Conservation (phyloP, 495 filamentous ascomycete genomes). For the Jackrogersella minutella region DNA sequence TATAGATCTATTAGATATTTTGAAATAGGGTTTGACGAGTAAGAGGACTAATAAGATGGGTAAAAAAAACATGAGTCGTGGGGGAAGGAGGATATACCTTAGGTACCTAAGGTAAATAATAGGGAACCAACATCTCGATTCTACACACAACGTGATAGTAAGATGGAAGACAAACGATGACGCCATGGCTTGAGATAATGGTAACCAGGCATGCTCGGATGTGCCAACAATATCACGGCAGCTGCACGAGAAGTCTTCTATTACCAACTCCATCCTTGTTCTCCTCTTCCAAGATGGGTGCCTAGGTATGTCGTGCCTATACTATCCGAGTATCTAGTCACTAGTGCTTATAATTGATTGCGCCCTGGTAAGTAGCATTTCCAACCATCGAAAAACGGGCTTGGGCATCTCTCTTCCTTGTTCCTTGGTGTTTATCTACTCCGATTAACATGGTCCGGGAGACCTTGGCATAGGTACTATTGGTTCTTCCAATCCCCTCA, state of each 20-base stretch:
- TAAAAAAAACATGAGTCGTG: constrained; percentile 3
- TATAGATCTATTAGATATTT: neutral
- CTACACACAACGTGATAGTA: constrained; percentile 7
- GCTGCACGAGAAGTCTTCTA: neutral
- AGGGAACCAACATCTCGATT: constrained; percentile 18
- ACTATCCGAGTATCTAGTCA: too few relatives aligned
- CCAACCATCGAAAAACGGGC: constrained; percentile 6
- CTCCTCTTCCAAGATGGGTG: constrained; percentile 1
- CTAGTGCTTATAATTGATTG: neutral
- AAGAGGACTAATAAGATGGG: constrained; percentile 15
- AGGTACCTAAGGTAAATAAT: too few relatives aligned
- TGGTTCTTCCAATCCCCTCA: constrained; percentile 14
- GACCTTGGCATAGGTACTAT: constrained; percentile 4
- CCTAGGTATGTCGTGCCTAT: neutral
- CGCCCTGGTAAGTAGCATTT: constrained; percentile 8
- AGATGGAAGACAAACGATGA: constrained; percentile 30
- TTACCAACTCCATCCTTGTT: constrained; percentile 17
- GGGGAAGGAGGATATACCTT: constrained; percentile 11
- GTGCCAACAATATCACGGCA: constrained; percentile 2
- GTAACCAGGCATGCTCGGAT: constrained; percentile 10
- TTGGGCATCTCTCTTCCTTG: constrained; percentile 18
- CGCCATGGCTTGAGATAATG: constrained; percentile 12
- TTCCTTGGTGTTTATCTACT: constrained; percentile 17
- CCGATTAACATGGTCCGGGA: neutral
- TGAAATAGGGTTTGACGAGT: constrained; percentile 5